Conservation (phyloP, 169 alveolate genomes). For the Miamiensis avidus region DNA sequence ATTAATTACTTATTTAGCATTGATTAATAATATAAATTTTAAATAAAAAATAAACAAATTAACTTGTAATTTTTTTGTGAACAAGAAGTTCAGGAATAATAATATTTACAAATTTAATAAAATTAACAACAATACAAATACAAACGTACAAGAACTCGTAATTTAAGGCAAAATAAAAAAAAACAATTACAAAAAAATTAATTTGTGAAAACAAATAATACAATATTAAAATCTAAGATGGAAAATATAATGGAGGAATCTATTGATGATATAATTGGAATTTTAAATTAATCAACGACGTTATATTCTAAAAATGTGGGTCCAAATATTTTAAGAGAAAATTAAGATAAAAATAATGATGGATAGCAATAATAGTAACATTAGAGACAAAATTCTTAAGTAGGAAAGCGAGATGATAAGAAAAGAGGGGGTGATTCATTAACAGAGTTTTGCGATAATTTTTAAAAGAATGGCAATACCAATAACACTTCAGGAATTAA, state of each 20-base stretch:
- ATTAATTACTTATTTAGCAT: too few relatives aligned
- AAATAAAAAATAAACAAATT: too few relatives aligned
- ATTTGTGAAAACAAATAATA: too few relatives aligned
- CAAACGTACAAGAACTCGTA: neutral
- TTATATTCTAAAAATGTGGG: neutral
- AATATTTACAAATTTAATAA: neutral
- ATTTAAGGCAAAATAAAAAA: too few relatives aligned
- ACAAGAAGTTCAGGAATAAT: neutral
- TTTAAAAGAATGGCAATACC: too few relatives aligned
- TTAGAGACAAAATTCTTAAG: neutral
- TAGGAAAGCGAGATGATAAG: neutral
- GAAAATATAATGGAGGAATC: neutral
- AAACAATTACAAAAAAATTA: too few relatives aligned
- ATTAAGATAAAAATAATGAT: too few relatives aligned
- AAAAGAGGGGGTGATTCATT: neutral
- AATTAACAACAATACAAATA: neutral
- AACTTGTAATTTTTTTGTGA: too few relatives aligned
- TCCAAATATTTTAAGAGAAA: neutral
- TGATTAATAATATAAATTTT: too few relatives aligned
- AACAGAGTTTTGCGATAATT: too few relatives aligned
- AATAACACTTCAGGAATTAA: too few relatives aligned
- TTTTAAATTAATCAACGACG: neutral
- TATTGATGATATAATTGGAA: neutral
- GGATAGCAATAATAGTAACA: neutral
- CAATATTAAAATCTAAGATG: too few relatives aligned